These are phyloP conservation scores for Malassezia slooffiae DNA, from an alignment of 1,284 basidiomycete species.

Conservation along the genomic window DNA sequence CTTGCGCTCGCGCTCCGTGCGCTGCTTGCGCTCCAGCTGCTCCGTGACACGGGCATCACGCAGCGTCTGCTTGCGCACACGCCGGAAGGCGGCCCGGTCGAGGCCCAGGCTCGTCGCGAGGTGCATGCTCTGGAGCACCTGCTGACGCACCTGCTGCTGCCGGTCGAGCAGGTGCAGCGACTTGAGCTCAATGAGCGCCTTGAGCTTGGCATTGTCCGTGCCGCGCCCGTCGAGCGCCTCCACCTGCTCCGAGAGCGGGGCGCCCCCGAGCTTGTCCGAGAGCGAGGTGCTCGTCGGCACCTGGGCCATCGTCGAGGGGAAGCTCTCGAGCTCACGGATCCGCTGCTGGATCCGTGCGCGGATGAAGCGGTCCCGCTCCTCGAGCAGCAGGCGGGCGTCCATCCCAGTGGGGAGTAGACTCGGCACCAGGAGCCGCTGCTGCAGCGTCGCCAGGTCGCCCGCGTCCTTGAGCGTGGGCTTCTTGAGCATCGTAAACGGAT, in stretches of 20 bases:
- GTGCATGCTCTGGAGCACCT: conserved; percentile 73
- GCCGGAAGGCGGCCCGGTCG: conserved; percentile 82
- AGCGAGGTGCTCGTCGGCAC: conserved; percentile 17
- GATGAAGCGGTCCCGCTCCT: conserved; percentile 81
- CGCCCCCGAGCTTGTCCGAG: background rate
- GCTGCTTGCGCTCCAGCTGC: conserved; percentile 78
- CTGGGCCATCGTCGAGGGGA: conserved; percentile 62
- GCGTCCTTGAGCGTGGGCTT: conserved; percentile 30
- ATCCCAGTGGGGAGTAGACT: conserved; percentile 84
- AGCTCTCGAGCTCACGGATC: conserved; percentile 71
- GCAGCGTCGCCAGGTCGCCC: conserved; percentile 53
- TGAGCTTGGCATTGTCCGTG: conserved; percentile 59
- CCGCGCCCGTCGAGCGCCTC: conserved; percentile 27
- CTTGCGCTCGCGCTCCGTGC: conserved; percentile 77
- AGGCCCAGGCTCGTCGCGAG: conserved; percentile 76
- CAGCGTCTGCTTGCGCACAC: conserved; percentile 72
- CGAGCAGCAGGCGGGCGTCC: conserved; percentile 77
- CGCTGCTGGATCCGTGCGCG: conserved; percentile 81
- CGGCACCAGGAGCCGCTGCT: conserved; percentile 72
- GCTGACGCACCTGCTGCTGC: conserved; percentile 72
- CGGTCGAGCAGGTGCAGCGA: conserved; percentile 79
- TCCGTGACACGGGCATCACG: conserved; percentile 85
- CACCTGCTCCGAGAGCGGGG: background rate
- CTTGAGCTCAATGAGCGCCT: conserved; percentile 87
- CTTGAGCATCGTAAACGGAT: conserved; percentile 60